phyloP scores from a whole-genome alignment of 2,329 filamentous ascomycete genomes.

The Talaromyces sp. region DNA sequence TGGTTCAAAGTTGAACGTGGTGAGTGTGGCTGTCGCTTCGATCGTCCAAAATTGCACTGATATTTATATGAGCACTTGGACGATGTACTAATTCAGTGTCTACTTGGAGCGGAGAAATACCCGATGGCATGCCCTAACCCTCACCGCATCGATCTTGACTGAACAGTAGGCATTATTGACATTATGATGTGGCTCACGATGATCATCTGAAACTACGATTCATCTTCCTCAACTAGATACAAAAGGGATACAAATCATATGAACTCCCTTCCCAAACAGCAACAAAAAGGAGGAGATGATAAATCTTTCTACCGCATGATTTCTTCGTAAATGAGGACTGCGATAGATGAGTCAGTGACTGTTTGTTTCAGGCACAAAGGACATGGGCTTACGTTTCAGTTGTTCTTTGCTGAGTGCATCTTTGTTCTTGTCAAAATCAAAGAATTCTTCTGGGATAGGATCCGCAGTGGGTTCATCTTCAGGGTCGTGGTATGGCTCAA shows the following conservation, averaged over 20 bases:
- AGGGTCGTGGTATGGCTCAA: constrained; percentile 97
- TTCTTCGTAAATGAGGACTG: constrained; percentile 83
- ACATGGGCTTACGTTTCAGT: constrained; percentile 67
- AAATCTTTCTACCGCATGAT: constrained; percentile 65
- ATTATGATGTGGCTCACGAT: neutral
- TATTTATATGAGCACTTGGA: no score
- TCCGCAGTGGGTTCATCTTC: constrained; percentile 96
- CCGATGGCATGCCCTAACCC: neutral
- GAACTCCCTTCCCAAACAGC: constrained; percentile 3
- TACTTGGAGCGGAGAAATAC: neutral
- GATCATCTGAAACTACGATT: neutral
- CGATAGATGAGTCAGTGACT: neutral
- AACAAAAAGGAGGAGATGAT: neutral
- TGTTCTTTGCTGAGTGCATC: constrained; percentile 98
- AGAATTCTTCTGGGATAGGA: constrained; percentile 97
- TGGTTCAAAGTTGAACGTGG: no score
- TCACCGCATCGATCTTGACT: neutral
- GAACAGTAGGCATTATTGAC: neutral
- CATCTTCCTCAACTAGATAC: constrained; percentile 5
- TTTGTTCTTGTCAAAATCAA: constrained; percentile 99
- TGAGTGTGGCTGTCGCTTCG: no score
- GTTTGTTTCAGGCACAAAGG: constrained; percentile 7
- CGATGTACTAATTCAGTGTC: no score
- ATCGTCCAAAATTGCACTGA: no score
- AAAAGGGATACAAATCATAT: constrained; percentile 6